A percentile compares a stretch with the other conserved stretches of the same genome.
These are phyloP conservation scores for Rhododendron kiyosumense DNA, from an alignment of 148 eudicot genomes.

Conservation along the genomic window DNA sequence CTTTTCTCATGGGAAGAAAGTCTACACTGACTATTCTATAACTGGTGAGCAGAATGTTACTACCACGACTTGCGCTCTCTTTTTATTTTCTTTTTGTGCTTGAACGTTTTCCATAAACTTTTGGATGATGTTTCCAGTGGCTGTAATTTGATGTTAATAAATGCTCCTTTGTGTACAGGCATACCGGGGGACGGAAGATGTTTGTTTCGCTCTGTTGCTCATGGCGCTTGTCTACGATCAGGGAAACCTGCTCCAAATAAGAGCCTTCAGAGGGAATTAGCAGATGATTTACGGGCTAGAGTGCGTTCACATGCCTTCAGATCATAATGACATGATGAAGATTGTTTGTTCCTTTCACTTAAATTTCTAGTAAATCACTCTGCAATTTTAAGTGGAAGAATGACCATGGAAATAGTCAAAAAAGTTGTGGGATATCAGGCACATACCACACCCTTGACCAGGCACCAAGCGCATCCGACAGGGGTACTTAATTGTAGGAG, in stretches of 20 bases:
- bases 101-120: not conserved
- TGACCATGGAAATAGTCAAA: too few species aligned
- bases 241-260: slow-evolving; percentile 82
- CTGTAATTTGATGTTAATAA: not conserved
- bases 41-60: slow-evolving; percentile 44
- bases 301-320: slow-evolving; percentile 30
- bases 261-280: slow-evolving; percentile 69
- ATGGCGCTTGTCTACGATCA: slow-evolving; percentile 78
- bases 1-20: slow-evolving; percentile 70
- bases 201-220: slow-evolving; percentile 93
- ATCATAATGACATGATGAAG: not conserved
- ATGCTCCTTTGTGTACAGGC: slow-evolving; percentile 37
- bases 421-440: too few species aligned
- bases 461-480: too few species aligned
- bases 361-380: not conserved
- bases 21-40: slow-evolving; percentile 69
- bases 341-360: not conserved
- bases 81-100: not conserved
- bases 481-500: too few species aligned
- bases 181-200: slow-evolving; percentile 99
- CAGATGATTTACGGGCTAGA: slow-evolving; percentile 80
- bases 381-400: not conserved
- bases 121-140: not conserved
- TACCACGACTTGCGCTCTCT: not conserved
- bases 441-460: too few species aligned